These are phyloP conservation scores for Fusarium sp. DNA, from an alignment of 2,329 filamentous ascomycete species.

Conservation along the genomic window DNA sequence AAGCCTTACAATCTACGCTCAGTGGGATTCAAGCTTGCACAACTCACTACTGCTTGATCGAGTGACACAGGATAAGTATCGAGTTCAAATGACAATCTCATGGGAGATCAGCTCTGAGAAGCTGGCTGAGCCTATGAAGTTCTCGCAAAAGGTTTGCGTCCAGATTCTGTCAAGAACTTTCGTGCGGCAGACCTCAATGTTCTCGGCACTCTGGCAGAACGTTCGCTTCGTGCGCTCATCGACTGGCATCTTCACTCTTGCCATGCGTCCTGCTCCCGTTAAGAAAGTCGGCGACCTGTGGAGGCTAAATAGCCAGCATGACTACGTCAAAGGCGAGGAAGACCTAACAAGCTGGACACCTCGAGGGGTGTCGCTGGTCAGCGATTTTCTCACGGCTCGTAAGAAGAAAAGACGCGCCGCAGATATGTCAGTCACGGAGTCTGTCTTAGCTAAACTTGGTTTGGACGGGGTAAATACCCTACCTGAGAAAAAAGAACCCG, in stretches of 20 bases:
- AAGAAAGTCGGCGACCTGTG: conserved; percentile 93
- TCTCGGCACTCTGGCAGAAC: conserved; percentile 86
- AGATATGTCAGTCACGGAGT: conserved; percentile 82
- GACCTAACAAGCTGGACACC: conserved; percentile 85
- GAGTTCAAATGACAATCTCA: conserved; percentile 84
- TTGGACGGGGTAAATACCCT: conserved; percentile 55
- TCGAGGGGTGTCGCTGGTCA: conserved; percentile 88
- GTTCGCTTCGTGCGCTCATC: conserved; percentile 88
- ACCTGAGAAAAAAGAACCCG: conserved; percentile 48
- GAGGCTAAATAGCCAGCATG: conserved; percentile 94
- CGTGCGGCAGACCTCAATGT: conserved; percentile 86
- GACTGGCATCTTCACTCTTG: conserved; percentile 85
- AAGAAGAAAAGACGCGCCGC: conserved; percentile 79
- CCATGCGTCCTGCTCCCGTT: conserved; percentile 86
- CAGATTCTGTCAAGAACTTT: conserved; percentile 88
- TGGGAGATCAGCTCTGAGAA: conserved; percentile 90
- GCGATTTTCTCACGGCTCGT: conserved; percentile 81
- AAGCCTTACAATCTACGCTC: conserved; percentile 85
- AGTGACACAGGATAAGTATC: conserved; percentile 90
- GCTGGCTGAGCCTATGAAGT: conserved; percentile 87
- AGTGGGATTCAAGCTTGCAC: conserved; percentile 97
- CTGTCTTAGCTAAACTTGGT: conserved; percentile 70
- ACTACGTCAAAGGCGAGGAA: conserved; percentile 97
- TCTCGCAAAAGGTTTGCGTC: conserved; percentile 81
- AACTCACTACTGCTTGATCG: conserved; percentile 93